Percentiles rank a stretch among this genome's conserved stretches.
Evolutionary conservation across 768 basidiomycete genomes (phyloP).

Genomic region (Leccinum olivaceopallidum): DNA sequence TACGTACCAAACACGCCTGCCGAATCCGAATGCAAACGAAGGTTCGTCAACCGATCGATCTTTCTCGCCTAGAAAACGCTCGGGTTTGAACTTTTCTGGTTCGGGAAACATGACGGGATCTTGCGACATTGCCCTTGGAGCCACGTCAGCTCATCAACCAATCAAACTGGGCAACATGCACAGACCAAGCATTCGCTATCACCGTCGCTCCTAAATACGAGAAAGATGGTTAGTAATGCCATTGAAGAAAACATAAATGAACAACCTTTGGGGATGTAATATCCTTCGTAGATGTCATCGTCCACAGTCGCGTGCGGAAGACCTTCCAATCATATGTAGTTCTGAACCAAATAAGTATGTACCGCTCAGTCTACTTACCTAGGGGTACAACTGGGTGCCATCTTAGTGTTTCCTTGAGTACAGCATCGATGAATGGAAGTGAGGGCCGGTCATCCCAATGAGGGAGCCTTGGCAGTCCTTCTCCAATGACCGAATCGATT

Average conservation of each 20-base stretch:
- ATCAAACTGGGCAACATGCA: background rate
- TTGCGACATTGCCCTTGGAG: conserved; percentile 35
- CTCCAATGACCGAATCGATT: conserved; percentile 21
- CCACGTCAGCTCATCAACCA: background rate
- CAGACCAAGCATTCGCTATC: conserved; percentile 22
- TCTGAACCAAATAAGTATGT: background rate
- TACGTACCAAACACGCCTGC: conserved; percentile 39
- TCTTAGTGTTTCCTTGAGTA: conserved; percentile 27
- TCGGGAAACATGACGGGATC: conserved; percentile 40
- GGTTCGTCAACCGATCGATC: conserved; percentile 9
- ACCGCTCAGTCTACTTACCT: conserved; percentile 4
- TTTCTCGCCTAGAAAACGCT: conserved; percentile 30
- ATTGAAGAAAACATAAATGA: background rate
- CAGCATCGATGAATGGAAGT: conserved; percentile 24
- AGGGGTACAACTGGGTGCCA: conserved; percentile 23
- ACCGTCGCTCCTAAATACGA: conserved; percentile 19
- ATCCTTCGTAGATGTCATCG: conserved; percentile 45
- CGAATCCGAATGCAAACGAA: conserved; percentile 37
- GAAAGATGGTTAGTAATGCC: background rate
- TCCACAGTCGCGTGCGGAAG: conserved; percentile 36
- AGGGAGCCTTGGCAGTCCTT: conserved; percentile 19
- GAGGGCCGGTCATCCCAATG: conserved; percentile 19
- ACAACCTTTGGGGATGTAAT: conserved; percentile 53
- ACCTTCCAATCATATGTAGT: conserved; percentile 14
- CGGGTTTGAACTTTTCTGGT: conserved; percentile 40